A percentile compares a stretch with the other conserved stretches of the same genome.
phyloP scores from a whole-genome alignment of 2,329 filamentous ascomycete genomes.

The Trichoderma citrinoviride region DNA sequence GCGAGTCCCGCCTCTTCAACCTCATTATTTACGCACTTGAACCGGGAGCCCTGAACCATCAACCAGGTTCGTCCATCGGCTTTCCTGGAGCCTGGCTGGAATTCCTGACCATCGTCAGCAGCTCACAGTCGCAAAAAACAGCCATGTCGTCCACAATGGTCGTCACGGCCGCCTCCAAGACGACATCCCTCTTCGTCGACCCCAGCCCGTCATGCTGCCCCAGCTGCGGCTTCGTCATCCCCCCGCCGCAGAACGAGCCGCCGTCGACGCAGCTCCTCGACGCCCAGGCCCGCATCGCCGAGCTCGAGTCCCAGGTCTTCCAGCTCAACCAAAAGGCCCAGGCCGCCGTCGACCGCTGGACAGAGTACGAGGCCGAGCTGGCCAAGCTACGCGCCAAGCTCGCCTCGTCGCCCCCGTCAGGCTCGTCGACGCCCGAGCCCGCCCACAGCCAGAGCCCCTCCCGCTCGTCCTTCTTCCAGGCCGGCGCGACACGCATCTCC shows the following conservation, averaged over 20 bases:
- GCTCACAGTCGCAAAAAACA: not conserved
- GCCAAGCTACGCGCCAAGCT: slow-evolving; percentile 52
- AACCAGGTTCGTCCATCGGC: too few relatives aligned
- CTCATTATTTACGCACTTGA: too few relatives aligned
- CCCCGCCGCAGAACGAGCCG: slow-evolving; percentile 30
- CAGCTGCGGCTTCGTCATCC: slow-evolving; percentile 47
- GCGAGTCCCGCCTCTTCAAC: not conserved
- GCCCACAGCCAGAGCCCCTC: slow-evolving; percentile 31
- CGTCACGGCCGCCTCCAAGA: slow-evolving; percentile 24
- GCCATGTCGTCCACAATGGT: slow-evolving; percentile 35
- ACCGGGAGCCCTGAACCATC: too few relatives aligned
- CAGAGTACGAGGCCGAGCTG: slow-evolving; percentile 79
- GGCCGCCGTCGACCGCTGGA: slow-evolving; percentile 62
- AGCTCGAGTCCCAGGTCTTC: slow-evolving; percentile 69
- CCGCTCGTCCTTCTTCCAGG: slow-evolving; percentile 46
- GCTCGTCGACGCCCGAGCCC: slow-evolving; percentile 22
- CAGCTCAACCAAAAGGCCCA: slow-evolving; percentile 69
- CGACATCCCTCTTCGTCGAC: slow-evolving; percentile 28
- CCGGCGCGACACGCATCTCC: slow-evolving; percentile 46
- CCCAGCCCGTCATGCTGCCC: slow-evolving; percentile 45
- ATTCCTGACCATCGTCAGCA: not conserved
- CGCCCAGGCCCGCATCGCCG: slow-evolving; percentile 60
- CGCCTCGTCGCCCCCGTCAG: not conserved
- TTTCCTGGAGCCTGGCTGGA: not conserved
- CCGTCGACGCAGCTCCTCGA: slow-evolving; percentile 47